These are phyloP conservation scores for Calocybe indica DNA, from an alignment of 768 basidiomycete species.

Conservation along the genomic window DNA sequence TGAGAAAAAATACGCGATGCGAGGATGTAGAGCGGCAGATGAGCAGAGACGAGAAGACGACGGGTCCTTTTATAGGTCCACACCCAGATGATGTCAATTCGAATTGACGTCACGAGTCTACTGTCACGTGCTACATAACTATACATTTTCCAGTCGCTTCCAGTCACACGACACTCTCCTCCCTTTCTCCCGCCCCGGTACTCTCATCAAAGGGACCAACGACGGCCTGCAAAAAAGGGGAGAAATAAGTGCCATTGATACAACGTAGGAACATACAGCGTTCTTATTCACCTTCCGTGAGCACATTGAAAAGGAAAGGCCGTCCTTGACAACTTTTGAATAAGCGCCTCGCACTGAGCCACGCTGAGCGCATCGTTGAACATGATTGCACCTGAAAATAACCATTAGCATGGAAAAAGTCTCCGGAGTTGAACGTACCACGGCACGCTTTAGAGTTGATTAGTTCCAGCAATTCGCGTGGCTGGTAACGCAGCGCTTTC, in stretches of 20 bases:
- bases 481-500: conserved; percentile 74
- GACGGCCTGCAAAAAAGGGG: conserved; percentile 25
- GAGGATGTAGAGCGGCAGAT: conserved; percentile 4
- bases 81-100: conserved; percentile 16
- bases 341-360: conserved; percentile 65
- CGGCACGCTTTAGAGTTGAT: conserved; percentile 95
- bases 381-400: conserved; percentile 83
- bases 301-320: conserved; percentile 93
- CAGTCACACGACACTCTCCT: conserved; percentile 9
- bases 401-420: conserved; percentile 2
- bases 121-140: conserved; percentile 3
- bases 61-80: conserved; percentile 10
- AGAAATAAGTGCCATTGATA: neutral
- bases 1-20: conserved; percentile 8
- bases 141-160: conserved; percentile 2
- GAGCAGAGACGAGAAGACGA: neutral
- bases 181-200: neutral
- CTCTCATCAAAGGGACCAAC: conserved; percentile 29
- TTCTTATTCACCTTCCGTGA: conserved; percentile 68
- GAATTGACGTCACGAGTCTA: conserved; percentile 25
- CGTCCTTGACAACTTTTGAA: conserved; percentile 63
- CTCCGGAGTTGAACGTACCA: conserved; percentile 41
- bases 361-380: conserved; percentile 78
- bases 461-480: conserved; percentile 74
- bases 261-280: neutral